Percentiles rank a stretch among this genome's conserved stretches.
phyloP scores from a whole-genome alignment of 306 rosid genomes.

The Cucurbita ficifolia region DNA sequence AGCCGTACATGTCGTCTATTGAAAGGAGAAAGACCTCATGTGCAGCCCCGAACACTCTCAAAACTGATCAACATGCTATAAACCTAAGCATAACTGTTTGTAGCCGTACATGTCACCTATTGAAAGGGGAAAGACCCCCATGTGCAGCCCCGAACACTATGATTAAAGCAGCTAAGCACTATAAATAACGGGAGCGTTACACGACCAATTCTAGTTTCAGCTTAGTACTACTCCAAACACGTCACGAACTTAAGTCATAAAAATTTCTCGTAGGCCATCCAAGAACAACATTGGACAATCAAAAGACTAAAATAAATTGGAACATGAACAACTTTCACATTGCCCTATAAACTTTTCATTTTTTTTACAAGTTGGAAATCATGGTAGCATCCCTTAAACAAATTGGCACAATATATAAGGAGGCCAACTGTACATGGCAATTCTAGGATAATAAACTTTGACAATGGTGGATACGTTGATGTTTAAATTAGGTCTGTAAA shows the following conservation, averaged over 20 bases:
- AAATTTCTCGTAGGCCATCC: background rate
- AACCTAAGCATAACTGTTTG: too few relatives aligned
- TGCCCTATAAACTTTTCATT: background rate
- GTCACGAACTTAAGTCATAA: background rate
- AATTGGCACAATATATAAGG: background rate
- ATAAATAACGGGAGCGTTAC: too few relatives aligned
- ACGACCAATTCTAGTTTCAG: too few relatives aligned
- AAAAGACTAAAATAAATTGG: background rate
- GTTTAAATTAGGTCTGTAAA: slow-evolving; percentile 52
- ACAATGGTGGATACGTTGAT: background rate
- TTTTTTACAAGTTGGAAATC: background rate
- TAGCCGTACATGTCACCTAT: too few relatives aligned
- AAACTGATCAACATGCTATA: too few relatives aligned
- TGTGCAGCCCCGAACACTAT: too few relatives aligned
- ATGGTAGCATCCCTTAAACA: background rate
- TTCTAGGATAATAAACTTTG: slow-evolving; percentile 1
- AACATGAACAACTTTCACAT: background rate
- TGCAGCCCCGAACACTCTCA: too few relatives aligned
- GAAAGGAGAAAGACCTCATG: too few relatives aligned
- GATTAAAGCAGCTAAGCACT: too few relatives aligned
- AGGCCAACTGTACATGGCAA: slow-evolving; percentile 38
- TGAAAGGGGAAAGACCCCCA: too few relatives aligned
- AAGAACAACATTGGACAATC: background rate
- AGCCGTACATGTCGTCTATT: too few relatives aligned
- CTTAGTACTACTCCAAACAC: too few relatives aligned